Evolutionary conservation across 164 flowering plant genomes (phyloP).

Genomic region (Chimonanthus salicifolius): DNA sequence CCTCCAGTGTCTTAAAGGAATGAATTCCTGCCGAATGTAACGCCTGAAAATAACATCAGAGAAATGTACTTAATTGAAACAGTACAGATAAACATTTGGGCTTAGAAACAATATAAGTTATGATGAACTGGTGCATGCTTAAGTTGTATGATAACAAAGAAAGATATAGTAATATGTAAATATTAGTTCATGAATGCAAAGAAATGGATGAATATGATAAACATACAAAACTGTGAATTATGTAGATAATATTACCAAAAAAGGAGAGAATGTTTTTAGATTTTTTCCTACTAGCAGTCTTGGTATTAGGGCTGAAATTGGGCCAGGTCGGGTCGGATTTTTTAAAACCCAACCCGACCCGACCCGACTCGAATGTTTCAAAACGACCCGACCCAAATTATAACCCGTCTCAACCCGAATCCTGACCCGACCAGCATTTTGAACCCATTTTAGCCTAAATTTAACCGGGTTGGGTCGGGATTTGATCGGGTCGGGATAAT

Average conservation of each 20-base stretch:
- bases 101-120: no score
- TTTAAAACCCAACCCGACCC: no score
- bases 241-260: background rate
- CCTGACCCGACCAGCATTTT: no score
- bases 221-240: background rate
- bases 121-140: background rate
- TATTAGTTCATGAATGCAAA: background rate
- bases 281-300: background rate
- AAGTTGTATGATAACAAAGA: background rate
- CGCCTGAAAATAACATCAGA: slow-evolving; percentile 39
- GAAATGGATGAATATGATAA: background rate
- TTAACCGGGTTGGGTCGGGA: no score
- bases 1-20: slow-evolving; percentile 71
- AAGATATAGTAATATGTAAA: background rate
- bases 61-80: background rate
- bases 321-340: no score
- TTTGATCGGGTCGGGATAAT: no score
- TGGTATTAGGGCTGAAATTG: background rate
- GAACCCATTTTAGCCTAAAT: no score
- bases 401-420: no score
- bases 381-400: no score
- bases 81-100: background rate
- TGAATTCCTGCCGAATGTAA: slow-evolving; percentile 70
- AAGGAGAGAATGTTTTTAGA: background rate
- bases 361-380: no score